phyloP scores from a whole-genome alignment of 768 basidiomycete genomes.

The Tricholoma terreum region DNA sequence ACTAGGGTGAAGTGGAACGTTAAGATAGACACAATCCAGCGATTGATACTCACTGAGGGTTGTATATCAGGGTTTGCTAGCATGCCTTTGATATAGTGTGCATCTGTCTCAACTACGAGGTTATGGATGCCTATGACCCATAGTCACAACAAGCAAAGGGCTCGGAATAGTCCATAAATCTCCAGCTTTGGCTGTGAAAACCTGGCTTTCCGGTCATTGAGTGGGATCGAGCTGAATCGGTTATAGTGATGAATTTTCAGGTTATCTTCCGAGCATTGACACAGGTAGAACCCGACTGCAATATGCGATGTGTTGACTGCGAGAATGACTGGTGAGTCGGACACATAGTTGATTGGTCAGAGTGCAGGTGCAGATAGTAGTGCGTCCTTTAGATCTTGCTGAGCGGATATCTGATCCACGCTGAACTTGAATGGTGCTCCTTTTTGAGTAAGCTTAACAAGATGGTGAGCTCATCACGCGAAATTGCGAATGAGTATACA shows the following conservation, averaged over 20 bases:
- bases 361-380: not conserved
- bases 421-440: constrained; percentile 29
- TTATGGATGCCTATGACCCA: not conserved
- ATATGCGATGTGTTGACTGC: not conserved
- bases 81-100: constrained; percentile 1
- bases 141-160: not conserved
- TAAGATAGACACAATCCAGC: not conserved
- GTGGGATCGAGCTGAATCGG: not conserved
- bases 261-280: not conserved
- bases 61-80: not conserved
- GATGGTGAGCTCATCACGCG: constrained; percentile 15
- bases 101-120: not conserved
- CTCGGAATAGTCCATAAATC: not conserved
- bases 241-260: not conserved
- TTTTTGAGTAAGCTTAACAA: constrained; percentile 25
- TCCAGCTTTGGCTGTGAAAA: not conserved
- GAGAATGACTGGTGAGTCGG: not conserved
- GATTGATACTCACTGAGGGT: not conserved
- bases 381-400: not conserved
- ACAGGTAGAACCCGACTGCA: not conserved
- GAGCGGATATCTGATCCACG: not conserved
- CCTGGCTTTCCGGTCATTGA: not conserved
- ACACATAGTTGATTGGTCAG: not conserved
- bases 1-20: not conserved
- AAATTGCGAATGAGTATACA: constrained; percentile 31